A percentile compares a stretch with the other conserved stretches of the same genome.
These are phyloP conservation scores for Limonium bicolor DNA, from an alignment of 148 eudicot species.

Conservation along the genomic window DNA sequence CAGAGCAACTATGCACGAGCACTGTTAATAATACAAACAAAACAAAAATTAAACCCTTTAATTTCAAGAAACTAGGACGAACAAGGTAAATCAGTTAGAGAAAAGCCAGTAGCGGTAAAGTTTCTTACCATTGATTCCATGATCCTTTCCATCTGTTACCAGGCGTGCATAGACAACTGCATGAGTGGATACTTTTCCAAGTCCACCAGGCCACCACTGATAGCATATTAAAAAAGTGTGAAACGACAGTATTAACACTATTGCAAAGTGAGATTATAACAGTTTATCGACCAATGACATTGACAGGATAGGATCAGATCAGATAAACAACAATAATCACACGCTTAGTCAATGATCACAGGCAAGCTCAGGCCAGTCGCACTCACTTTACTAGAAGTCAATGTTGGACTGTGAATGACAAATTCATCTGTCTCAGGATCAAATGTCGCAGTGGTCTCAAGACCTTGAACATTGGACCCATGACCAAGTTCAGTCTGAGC, in stretches of 20 bases:
- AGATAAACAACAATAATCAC: too few species aligned
- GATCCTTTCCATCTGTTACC: constrained; percentile 52
- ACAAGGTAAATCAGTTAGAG: too few species aligned
- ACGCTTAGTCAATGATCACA: too few species aligned
- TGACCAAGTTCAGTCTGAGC: constrained; percentile 99
- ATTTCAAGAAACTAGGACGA: too few species aligned
- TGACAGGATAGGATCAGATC: too few species aligned
- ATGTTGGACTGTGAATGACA: constrained; percentile 76
- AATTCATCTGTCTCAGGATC: constrained; percentile 88
- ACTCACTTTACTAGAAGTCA: constrained; percentile 92
- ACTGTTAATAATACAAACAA: too few species aligned
- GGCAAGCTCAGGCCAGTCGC: not conserved
- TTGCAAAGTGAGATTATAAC: too few species aligned
- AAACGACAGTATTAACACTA: not conserved
- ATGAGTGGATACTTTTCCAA: constrained; percentile 90
- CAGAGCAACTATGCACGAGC: too few species aligned
- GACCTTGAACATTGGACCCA: constrained; percentile 98
- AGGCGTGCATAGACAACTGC: constrained; percentile 82
- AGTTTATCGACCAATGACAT: too few species aligned
- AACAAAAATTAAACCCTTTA: too few species aligned
- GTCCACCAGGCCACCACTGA: constrained; percentile 99
- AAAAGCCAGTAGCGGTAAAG: too few species aligned
- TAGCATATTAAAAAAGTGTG: constrained; percentile 4
- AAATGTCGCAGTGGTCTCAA: constrained; percentile 94
- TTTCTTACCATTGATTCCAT: constrained; percentile 74